Evolutionary conservation across 2,329 filamentous ascomycete genomes (phyloP).

Genomic region (Whalleya microplaca): DNA sequence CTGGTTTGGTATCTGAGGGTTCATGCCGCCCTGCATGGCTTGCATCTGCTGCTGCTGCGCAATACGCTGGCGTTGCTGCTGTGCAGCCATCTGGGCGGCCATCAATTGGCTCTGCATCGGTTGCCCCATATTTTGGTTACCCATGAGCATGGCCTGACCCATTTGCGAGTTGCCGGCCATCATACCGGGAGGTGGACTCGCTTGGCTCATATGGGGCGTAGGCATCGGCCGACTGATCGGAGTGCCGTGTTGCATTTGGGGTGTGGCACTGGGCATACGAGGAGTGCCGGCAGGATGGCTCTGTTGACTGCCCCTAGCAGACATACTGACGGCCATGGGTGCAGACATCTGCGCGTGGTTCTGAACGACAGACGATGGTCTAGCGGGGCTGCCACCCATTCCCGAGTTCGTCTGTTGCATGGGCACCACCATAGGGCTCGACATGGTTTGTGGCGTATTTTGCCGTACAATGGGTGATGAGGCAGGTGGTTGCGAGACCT

Average conservation of each 20-base stretch:
- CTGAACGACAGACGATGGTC: slow-evolving; percentile 68
- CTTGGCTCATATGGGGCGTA: slow-evolving; percentile 66
- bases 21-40: slow-evolving; percentile 35
- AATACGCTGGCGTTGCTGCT: slow-evolving; percentile 43
- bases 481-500: slow-evolving; percentile 65
- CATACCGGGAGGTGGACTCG: slow-evolving; percentile 63
- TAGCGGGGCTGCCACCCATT: slow-evolving; percentile 69
- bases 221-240: slow-evolving; percentile 58
- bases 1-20: slow-evolving; percentile 44
- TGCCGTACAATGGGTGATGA: slow-evolving; percentile 71
- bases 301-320: slow-evolving; percentile 66
- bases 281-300: slow-evolving; percentile 68
- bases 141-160: slow-evolving; percentile 57
- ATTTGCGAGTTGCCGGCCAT: slow-evolving; percentile 62
- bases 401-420: slow-evolving; percentile 70
- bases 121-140: slow-evolving; percentile 43
- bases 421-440: slow-evolving; percentile 66
- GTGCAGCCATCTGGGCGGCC: slow-evolving; percentile 49
- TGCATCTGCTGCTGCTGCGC: slow-evolving; percentile 37
- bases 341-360: slow-evolving; percentile 59
- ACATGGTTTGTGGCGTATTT: slow-evolving; percentile 66
- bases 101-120: slow-evolving; percentile 42
- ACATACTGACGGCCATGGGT: slow-evolving; percentile 66
- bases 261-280: slow-evolving; percentile 63
- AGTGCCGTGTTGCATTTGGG: slow-evolving; percentile 63